Evolutionary conservation across 192 early-diverging fungal species (phyloP).

Genomic region (Coemansia sp.): DNA sequence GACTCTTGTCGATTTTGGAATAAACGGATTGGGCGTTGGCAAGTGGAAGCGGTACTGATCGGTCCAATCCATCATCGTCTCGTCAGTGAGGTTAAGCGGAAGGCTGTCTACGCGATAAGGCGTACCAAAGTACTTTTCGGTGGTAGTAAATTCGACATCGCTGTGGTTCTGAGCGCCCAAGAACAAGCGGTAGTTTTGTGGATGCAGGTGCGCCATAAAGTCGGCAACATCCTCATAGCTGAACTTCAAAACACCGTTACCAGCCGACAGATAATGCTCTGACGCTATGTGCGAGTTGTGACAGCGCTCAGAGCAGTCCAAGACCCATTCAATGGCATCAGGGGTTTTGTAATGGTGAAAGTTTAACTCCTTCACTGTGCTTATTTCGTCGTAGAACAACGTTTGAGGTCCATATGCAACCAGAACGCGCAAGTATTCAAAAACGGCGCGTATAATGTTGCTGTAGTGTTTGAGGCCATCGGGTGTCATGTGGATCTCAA

Average conservation of each 20-base stretch:
- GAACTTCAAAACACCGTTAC: neutral
- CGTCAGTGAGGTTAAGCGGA: neutral
- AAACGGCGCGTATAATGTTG: slow-evolving; percentile 21
- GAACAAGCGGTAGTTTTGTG: neutral
- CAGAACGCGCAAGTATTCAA: slow-evolving; percentile 37
- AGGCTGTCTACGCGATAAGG: neutral
- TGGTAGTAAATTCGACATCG: neutral
- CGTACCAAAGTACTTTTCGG: neutral
- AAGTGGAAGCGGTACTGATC: neutral
- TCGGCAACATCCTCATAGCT: neutral
- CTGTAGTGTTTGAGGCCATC: slow-evolving; percentile 8
- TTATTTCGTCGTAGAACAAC: slow-evolving; percentile 1
- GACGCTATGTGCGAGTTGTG: neutral
- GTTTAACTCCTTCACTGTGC: neutral
- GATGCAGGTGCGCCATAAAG: neutral
- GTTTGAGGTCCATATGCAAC: slow-evolving; percentile 16
- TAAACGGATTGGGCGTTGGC: neutral
- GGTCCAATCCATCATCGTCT: neutral
- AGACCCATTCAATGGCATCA: neutral
- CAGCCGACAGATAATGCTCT: neutral
- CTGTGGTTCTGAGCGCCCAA: neutral
- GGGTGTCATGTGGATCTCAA: neutral
- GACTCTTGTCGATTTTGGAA: neutral
- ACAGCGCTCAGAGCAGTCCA: neutral
- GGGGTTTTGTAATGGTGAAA: neutral